Evolutionary conservation across 1,284 basidiomycete genomes (phyloP).

Genomic region (Trametes hirsuta): DNA sequence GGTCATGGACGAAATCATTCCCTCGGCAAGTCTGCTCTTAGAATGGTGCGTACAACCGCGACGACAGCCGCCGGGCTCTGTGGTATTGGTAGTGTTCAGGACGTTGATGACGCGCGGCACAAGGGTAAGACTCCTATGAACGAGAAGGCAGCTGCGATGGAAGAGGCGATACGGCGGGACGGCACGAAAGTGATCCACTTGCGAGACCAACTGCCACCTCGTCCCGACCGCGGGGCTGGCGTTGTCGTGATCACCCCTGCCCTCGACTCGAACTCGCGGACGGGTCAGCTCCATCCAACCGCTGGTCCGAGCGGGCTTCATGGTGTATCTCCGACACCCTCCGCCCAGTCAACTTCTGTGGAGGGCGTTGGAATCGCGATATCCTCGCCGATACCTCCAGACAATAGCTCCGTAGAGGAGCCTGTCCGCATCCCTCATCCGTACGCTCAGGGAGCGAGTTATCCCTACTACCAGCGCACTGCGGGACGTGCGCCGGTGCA

Average conservation of each 20-base stretch:
- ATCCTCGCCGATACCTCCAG: constrained; percentile 56
- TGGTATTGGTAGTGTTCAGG: constrained; percentile 24
- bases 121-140: constrained; percentile 33
- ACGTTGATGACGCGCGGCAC: constrained; percentile 18
- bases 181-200: constrained; percentile 49
- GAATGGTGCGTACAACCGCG: constrained; percentile 37
- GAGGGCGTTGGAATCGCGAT: constrained; percentile 67
- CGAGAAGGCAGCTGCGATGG: constrained; percentile 42
- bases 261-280: not conserved
- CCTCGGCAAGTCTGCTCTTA: constrained; percentile 59
- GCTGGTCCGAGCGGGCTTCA: constrained; percentile 13
- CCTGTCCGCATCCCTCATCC: constrained; percentile 54
- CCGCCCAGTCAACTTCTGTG: constrained; percentile 31
- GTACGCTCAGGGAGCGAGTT: constrained; percentile 54
- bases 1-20: constrained; percentile 62
- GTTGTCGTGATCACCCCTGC: constrained; percentile 28
- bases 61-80: constrained; percentile 44
- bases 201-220: constrained; percentile 23
- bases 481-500: constrained; percentile 14
- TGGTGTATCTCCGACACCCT: constrained; percentile 37
- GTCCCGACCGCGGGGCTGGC: constrained; percentile 21
- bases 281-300: not conserved
- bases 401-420: constrained; percentile 36
- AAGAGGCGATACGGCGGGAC: constrained; percentile 45
- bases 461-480: constrained; percentile 28